Evolutionary conservation across 768 basidiomycete genomes (phyloP).

Genomic region (Mycena sanguinolenta): DNA sequence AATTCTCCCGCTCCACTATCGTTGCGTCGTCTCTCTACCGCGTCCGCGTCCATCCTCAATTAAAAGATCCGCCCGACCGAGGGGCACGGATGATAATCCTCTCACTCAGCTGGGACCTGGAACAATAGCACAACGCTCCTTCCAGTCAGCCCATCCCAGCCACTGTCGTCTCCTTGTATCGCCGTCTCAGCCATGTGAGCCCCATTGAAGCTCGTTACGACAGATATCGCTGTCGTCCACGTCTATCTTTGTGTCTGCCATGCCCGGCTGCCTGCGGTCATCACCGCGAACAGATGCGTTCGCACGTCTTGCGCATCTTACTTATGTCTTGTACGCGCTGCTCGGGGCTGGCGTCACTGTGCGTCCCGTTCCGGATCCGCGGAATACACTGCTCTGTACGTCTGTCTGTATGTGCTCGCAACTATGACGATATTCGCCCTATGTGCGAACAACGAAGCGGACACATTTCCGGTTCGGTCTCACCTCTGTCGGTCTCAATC

Average conservation of each 20-base stretch:
- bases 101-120: too few relatives aligned
- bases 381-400: too few relatives aligned
- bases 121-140: too few relatives aligned
- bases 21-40: background rate
- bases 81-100: too few relatives aligned
- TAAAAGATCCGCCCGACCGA: slow-evolving; percentile 21
- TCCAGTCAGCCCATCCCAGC: background rate
- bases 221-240: background rate
- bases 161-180: background rate
- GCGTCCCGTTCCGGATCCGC: too few relatives aligned
- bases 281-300: slow-evolving; percentile 8
- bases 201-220: slow-evolving; percentile 6
- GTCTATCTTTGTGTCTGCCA: slow-evolving; percentile 24
- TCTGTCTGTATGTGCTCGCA: too few relatives aligned
- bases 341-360: slow-evolving; percentile 8
- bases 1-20: background rate
- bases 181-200: background rate
- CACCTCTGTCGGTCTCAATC: too few relatives aligned
- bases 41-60: too few relatives aligned
- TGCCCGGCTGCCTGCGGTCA: slow-evolving; percentile 15
- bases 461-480: too few relatives aligned
- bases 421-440: too few relatives aligned
- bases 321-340: slow-evolving; percentile 26
- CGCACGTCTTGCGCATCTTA: background rate
- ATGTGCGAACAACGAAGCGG: too few relatives aligned